Percentiles rank a stretch among this genome's conserved stretches.
Evolutionary conservation across 176 grass and related monocot species (phyloP).

Genomic region (Carex myosuroides): DNA sequence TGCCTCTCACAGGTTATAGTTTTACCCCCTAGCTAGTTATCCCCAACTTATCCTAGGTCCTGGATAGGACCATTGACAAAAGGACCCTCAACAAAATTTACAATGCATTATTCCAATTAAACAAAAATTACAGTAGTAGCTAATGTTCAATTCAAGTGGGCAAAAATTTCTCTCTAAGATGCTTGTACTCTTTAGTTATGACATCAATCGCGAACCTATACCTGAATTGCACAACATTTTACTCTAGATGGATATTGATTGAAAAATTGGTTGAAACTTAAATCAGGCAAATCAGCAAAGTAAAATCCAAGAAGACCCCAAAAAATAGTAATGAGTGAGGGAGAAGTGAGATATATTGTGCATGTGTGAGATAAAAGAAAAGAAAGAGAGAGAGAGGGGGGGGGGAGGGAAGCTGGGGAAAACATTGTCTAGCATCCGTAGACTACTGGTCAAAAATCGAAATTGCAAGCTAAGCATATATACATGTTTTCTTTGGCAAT

Average conservation of each 20-base stretch:
- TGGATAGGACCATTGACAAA: neutral
- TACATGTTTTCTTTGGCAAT: neutral
- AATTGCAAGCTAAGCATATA: neutral
- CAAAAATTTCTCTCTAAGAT: neutral
- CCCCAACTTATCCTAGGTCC: neutral
- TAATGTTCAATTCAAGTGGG: neutral
- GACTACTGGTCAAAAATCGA: neutral
- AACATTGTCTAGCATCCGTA: neutral
- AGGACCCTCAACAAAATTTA: too few species aligned
- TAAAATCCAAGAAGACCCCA: neutral
- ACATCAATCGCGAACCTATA: neutral
- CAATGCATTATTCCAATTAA: conserved; percentile 1
- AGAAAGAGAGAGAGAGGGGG: neutral
- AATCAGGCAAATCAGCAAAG: neutral
- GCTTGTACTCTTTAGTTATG: neutral
- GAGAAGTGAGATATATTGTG: neutral
- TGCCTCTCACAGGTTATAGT: neutral
- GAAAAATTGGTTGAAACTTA: neutral
- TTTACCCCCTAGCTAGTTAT: neutral
- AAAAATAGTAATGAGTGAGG: neutral
- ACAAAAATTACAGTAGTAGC: neutral
- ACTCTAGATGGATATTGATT: neutral
- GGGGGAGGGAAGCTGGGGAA: neutral
- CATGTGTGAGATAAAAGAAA: neutral
- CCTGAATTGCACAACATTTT: neutral